A percentile compares a stretch with the other conserved stretches of the same genome.
Conservation (phyloP, 257 asterid genomes). For the Misopates orontium region DNA sequence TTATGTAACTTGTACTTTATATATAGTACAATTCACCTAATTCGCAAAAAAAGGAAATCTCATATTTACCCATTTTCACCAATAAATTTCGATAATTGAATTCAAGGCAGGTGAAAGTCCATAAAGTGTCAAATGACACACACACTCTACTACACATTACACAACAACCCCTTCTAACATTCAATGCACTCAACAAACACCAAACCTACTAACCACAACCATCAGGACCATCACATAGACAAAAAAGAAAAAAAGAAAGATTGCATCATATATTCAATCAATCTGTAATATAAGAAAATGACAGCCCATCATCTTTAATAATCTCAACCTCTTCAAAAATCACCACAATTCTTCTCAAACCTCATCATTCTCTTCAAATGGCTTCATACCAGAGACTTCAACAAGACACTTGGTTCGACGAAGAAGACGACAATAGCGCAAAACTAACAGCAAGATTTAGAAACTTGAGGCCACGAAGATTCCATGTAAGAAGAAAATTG, state of each 20-base stretch:
- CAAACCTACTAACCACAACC: slow-evolving; percentile 40
- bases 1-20: too few species aligned
- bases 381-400: slow-evolving; percentile 55
- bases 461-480: slow-evolving; percentile 29
- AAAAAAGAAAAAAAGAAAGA: slow-evolving; percentile 15
- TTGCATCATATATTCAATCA: slow-evolving; percentile 9
- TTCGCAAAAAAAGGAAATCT: too few species aligned
- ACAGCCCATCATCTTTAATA: slow-evolving; percentile 20
- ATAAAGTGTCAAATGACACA: not conserved
- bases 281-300: slow-evolving; percentile 18
- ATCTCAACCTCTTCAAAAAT: not conserved
- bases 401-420: slow-evolving; percentile 40
- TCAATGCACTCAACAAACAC: slow-evolving; percentile 42
- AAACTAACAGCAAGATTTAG: slow-evolving; percentile 40
- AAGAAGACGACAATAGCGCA: slow-evolving; percentile 32
- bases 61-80: not conserved
- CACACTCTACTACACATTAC: not conserved
- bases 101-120: not conserved
- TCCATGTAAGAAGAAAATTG: slow-evolving; percentile 40
- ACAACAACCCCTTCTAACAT: slow-evolving; percentile 10
- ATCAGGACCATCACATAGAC: too few species aligned
- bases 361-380: slow-evolving; percentile 26
- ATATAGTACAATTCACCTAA: too few species aligned
- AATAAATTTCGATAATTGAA: not conserved
- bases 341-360: not conserved